A percentile compares a stretch with the other conserved stretches of the same genome.
Evolutionary conservation across 495 filamentous ascomycete species (phyloP).

Genomic region (Talaromyces proteolyticus): DNA sequence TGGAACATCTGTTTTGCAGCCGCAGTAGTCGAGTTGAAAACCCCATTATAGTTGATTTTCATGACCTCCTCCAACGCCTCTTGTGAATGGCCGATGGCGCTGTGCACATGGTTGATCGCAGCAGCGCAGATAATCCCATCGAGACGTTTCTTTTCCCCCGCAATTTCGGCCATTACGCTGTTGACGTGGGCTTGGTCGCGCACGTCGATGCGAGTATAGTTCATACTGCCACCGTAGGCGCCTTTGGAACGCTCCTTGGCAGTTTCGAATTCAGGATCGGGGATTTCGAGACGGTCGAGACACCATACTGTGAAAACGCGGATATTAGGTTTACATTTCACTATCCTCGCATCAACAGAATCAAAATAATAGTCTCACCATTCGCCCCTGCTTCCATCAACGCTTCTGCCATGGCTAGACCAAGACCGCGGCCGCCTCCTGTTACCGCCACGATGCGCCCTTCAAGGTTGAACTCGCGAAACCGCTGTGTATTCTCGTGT

Average conservation of each 20-base stretch:
- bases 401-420: constrained; percentile 61
- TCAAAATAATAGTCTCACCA: constrained; percentile 28
- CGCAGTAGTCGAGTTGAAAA: constrained; percentile 72
- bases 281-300: constrained; percentile 49
- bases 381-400: constrained; percentile 64
- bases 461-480: constrained; percentile 48
- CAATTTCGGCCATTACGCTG: constrained; percentile 46
- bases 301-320: constrained; percentile 46
- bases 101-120: constrained; percentile 69
- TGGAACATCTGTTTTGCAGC: constrained; percentile 72
- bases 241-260: constrained; percentile 40
- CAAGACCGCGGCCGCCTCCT: constrained; percentile 57
- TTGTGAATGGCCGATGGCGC: constrained; percentile 62
- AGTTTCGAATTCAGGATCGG: constrained; percentile 44
- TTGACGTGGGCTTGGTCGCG: constrained; percentile 52
- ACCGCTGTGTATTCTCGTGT: constrained; percentile 16
- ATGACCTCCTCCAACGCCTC: constrained; percentile 62
- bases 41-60: constrained; percentile 69
- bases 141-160: constrained; percentile 46
- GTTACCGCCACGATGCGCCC: constrained; percentile 57
- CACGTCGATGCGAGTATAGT: constrained; percentile 62
- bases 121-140: constrained; percentile 82
- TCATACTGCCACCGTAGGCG: constrained; percentile 48
- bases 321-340: too few relatives aligned
- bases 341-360: neutral